Evolutionary conservation across 305 asterid species (phyloP).

Genomic region (Nicotiana rustica): DNA sequence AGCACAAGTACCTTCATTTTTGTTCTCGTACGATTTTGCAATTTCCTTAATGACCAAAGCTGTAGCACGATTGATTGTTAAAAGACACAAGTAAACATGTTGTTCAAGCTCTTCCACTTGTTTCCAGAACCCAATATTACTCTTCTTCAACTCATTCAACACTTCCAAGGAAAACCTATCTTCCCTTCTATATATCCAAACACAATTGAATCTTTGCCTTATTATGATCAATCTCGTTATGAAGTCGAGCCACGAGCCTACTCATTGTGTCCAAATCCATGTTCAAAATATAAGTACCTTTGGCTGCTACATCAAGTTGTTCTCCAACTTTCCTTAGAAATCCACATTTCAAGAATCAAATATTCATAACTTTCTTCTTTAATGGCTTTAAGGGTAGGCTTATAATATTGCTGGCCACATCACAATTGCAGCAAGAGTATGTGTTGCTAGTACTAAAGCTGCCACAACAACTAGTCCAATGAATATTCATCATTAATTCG

Average conservation of each 20-base stretch:
- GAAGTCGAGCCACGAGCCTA: constrained; percentile 58
- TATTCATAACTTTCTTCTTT: constrained; percentile 45
- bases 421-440: constrained; percentile 53
- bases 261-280: constrained; percentile 81
- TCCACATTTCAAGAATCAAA: constrained; percentile 47
- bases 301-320: constrained; percentile 78
- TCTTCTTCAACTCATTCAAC: constrained; percentile 65
- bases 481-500: constrained; percentile 52
- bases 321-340: constrained; percentile 48
- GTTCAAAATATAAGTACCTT: constrained; percentile 74
- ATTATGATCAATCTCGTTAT: constrained; percentile 77
- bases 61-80: constrained; percentile 76
- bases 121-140: constrained; percentile 60
- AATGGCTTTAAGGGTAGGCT: constrained; percentile 50
- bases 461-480: constrained; percentile 53
- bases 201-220: constrained; percentile 62
- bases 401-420: constrained; percentile 52
- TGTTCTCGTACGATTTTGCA: constrained; percentile 38
- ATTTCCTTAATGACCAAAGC: constrained; percentile 71
- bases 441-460: constrained; percentile 58
- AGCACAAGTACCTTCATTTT: not conserved
- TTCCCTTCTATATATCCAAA: constrained; percentile 57
- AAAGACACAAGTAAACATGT: constrained; percentile 73
- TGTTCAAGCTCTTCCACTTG: constrained; percentile 84
- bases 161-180: constrained; percentile 55